Evolutionary conservation across 768 basidiomycete species (phyloP), one percentile per base, ranked within the genome.

Genomic region (Cystobasidiopsis lactophilus): DNA sequence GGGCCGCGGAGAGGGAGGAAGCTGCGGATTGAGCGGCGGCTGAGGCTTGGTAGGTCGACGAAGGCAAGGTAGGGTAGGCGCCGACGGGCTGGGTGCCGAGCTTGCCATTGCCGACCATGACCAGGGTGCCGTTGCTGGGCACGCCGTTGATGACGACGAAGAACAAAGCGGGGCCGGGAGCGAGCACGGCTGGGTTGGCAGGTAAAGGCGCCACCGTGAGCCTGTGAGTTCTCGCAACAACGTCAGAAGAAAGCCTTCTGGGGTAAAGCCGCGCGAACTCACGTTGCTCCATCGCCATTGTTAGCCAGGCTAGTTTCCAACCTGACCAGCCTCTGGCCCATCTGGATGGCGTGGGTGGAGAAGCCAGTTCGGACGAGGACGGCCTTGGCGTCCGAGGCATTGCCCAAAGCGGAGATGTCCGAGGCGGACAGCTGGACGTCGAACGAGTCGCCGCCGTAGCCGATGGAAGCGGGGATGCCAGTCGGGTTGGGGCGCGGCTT

Each of bases 121-220:
- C 73, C 65, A 73, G 74, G 11, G 75, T 74, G 2, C 80, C 88
- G 55, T 78, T 79, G 50, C 77, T 79, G 2, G 88, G 89, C 13
- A 93, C 75, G 38, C 85, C 86, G 57, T 79, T 72, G 56, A 95
- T 74, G 33, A 77, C 80, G 54, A 89, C 81, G 62, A 77, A 93
- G 55, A 91, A 55, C 57, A 88, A 70, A 0, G 75, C 81, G 9
- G 89, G 88, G 4, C 89, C 89, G 3, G 91, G 89, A 60, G 81
- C 79, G 70, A 93, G 75, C 61, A 95, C 60, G 64, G 83, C 81
- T 5, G 88, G 70, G 66, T 83, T 85, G 0, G 45, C 21, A 24
- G 84, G 85, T 7, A 77, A 72, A 63, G n/a, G n/a, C n/a, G n/a
- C n/a, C n/a, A n/a, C n/a, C n/a, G n/a, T n/a, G n/a, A n/a, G n/a